phyloP scores from a whole-genome alignment of 2,329 filamentous ascomycete genomes.

The Neofusicoccum umdonicola region DNA sequence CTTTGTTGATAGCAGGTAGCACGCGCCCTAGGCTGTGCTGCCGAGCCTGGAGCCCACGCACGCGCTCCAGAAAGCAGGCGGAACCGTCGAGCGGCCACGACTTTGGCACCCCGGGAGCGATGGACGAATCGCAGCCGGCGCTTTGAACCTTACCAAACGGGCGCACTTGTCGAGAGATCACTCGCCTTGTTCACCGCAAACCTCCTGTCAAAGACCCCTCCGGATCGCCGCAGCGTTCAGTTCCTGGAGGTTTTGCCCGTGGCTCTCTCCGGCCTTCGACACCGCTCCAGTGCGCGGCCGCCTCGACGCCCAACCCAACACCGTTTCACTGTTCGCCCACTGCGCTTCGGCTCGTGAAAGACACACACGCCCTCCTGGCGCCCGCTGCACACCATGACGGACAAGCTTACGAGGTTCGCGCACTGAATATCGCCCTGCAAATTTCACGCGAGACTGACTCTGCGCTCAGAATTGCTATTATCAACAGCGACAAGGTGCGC shows the following conservation, averaged over 20 bases:
- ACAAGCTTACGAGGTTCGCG: slow-evolving; percentile 88
- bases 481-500: slow-evolving; percentile 93
- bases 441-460: slow-evolving; percentile 5
- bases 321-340: neutral
- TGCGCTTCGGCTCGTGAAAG: neutral
- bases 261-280: neutral
- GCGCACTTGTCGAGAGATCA: neutral
- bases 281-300: neutral
- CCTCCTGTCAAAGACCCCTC: slow-evolving; percentile 15
- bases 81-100: neutral
- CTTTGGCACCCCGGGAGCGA: neutral
- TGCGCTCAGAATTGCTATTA: slow-evolving; percentile 82
- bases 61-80: neutral
- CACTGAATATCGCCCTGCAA: neutral
- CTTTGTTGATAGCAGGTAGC: neutral
- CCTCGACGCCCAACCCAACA: slow-evolving; percentile 12
- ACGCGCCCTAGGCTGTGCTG: slow-evolving; percentile 1
- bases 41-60: slow-evolving; percentile 10
- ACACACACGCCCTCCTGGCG: neutral
- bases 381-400: slow-evolving; percentile 63
- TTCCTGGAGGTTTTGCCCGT: neutral
- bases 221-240: slow-evolving; percentile 14
- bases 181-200: slow-evolving; percentile 4
- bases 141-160: neutral
- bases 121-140: neutral